Base-by-base conservation (phyloP, 2,329 filamentous ascomycete species). In the Rutstroemia sp. region DNA sequence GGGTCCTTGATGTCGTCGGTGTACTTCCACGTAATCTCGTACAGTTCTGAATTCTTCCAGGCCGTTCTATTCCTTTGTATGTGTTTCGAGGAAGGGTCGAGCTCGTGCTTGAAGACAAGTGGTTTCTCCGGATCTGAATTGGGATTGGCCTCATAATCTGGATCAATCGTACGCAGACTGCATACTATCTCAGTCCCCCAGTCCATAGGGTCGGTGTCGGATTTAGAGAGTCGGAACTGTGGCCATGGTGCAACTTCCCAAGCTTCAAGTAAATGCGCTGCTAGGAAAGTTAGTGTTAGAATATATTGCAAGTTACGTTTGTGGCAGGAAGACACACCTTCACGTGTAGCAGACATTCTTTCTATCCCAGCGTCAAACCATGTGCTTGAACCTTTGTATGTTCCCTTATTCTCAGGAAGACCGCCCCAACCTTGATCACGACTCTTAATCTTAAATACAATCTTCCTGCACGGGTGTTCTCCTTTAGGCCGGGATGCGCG, bases 281-380 rank as follows among this genome's bases (percentile, higher is more conserved):
- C 25, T 25, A 5, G 5, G 12, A 17, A 12, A 2, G 23, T 44
- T 8, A 12, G n/a, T 36, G 10, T 51, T 36, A 25, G 19, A 8
- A 25, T 51, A 3, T n/a, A 16, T 21, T 5, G 9, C n/a, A 4
- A 36, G 5, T 17, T n/a, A 14, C 10, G 2, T 42, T 34, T 47
- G 25, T 36, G 27, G 16, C 19, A 36, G 23, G 16, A 16, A 17
- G 5, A 51, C 51, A 45, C 57, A 54, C 68, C 63, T 36, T 63
- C 58, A 55, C 49, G 48, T 0, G 63, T 66, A 16, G 71, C 71
- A 46, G 78, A 77, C 48, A 81, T 78, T 3, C 74, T 74, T 67
- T 86, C 83, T 16, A 83, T 65, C 0, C 83, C 83, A 16, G 76
- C 80, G 55, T 85, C 82, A 57, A 85, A 84, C 83, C 83, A 87